Conservation (phyloP, 1,284 basidiomycete genomes). For the Cryptococcus floricola region DNA sequence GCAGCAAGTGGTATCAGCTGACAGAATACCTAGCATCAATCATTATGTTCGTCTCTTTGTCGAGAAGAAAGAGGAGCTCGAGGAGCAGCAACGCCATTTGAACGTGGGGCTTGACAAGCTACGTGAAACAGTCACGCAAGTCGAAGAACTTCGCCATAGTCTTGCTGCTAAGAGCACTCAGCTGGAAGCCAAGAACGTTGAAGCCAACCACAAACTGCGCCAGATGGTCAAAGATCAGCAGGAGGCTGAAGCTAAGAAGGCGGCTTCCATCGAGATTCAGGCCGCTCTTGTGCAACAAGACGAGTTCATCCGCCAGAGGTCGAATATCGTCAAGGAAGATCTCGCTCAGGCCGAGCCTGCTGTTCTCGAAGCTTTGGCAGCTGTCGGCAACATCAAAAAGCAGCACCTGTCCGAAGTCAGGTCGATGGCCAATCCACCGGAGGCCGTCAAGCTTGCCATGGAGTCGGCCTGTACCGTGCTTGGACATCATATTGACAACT, state of each 20-base stretch:
- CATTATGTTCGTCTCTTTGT: constrained; percentile 95
- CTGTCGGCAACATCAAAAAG: constrained; percentile 95
- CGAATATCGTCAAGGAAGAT: constrained; percentile 86
- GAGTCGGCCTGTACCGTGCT: constrained; percentile 96
- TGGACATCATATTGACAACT: constrained; percentile 89
- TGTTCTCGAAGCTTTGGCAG: constrained; percentile 87
- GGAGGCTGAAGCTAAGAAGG: constrained; percentile 96
- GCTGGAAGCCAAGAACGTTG: constrained; percentile 84
- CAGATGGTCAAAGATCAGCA: constrained; percentile 99
- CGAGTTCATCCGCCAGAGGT: constrained; percentile 79
- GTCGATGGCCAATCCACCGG: constrained; percentile 97
- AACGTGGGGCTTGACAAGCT: constrained; percentile 98
- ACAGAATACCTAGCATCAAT: constrained; percentile 65
- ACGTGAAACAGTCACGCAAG: constrained; percentile 89
- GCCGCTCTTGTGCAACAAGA: constrained; percentile 89
- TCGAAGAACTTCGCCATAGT: constrained; percentile 92
- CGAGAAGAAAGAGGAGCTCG: constrained; percentile 96
- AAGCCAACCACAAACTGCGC: constrained; percentile 95
- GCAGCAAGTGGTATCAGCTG: neutral
- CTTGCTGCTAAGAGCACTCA: constrained; percentile 91
- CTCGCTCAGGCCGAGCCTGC: constrained; percentile 97
- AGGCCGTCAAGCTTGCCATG: constrained; percentile 97
- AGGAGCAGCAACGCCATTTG: constrained; percentile 97
- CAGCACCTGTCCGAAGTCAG: constrained; percentile 97
- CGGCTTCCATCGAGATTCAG: constrained; percentile 93